Evolutionary conservation across 768 basidiomycete species (phyloP).

Genomic region (Suillus alpinus): DNA sequence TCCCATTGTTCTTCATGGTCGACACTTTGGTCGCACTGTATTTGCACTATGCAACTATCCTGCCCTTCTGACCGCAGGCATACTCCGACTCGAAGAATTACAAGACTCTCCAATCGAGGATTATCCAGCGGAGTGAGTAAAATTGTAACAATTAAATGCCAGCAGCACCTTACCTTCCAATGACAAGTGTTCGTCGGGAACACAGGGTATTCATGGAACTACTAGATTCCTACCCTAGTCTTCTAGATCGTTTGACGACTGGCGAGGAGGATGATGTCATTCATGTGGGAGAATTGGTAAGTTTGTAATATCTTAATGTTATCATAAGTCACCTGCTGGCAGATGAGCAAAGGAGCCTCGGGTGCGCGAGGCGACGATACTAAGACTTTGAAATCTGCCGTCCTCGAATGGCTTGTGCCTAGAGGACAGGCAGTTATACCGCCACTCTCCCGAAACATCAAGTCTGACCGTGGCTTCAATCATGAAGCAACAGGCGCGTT

Average conservation of each 20-base stretch:
- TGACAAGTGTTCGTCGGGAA: neutral
- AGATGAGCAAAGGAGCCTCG: no score
- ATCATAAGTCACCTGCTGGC: no score
- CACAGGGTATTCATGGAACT: neutral
- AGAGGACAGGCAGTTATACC: no score
- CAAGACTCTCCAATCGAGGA: no score
- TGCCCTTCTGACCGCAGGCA: no score
- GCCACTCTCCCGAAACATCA: no score
- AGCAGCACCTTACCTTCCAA: neutral
- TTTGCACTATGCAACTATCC: slow-evolving; percentile 15
- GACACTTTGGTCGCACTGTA: slow-evolving; percentile 19
- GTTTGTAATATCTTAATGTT: neutral
- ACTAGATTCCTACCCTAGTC: neutral
- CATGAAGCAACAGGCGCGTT: no score
- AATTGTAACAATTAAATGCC: neutral
- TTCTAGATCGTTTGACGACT: neutral
- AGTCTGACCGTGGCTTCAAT: no score
- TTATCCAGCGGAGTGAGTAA: neutral
- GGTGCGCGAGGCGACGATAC: no score
- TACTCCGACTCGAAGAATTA: neutral
- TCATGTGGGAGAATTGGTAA: neutral
- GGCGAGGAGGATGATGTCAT: neutral
- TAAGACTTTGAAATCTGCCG: neutral
- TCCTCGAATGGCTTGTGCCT: neutral
- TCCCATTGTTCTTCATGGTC: slow-evolving; percentile 19